A percentile compares a stretch with the other conserved stretches of the same genome.
These are phyloP conservation scores for Gyrodon lividus DNA, from an alignment of 768 basidiomycete genomes.

Conservation along the genomic window DNA sequence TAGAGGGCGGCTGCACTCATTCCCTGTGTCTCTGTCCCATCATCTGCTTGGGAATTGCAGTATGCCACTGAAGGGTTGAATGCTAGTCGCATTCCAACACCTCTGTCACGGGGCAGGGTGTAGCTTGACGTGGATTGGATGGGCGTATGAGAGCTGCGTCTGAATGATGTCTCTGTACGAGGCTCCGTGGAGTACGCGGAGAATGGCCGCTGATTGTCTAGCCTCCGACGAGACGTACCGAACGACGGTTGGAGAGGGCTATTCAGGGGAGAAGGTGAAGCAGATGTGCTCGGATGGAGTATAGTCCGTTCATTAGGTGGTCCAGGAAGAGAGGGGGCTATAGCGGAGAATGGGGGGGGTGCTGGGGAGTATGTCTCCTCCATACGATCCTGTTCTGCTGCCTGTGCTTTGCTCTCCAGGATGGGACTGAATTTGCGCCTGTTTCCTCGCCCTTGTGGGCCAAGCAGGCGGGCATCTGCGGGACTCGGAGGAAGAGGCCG, in stretches of 20 bases:
- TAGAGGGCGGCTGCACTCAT: constrained; percentile 47
- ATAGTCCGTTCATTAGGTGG: constrained; percentile 32
- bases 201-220: constrained; percentile 5
- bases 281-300: constrained; percentile 22
- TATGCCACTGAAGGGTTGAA: constrained; percentile 55
- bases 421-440: background rate
- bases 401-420: constrained; percentile 7
- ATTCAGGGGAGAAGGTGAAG: constrained; percentile 19
- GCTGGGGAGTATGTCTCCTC: constrained; percentile 18
- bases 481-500: constrained; percentile 31
- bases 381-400: background rate
- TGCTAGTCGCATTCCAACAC: constrained; percentile 18
- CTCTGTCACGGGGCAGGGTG: constrained; percentile 3
- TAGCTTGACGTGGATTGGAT: constrained; percentile 3
- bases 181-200: constrained; percentile 6
- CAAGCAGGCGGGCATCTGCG: background rate
- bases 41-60: constrained; percentile 17
- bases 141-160: constrained; percentile 18
- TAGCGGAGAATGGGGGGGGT: constrained; percentile 35
- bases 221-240: constrained; percentile 16
- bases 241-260: constrained; percentile 22
- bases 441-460: background rate
- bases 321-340: constrained; percentile 36
- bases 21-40: constrained; percentile 13
- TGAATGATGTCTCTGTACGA: constrained; percentile 14